phyloP scores from a whole-genome alignment of 306 rosid species.

The Potentilla sterilis region DNA sequence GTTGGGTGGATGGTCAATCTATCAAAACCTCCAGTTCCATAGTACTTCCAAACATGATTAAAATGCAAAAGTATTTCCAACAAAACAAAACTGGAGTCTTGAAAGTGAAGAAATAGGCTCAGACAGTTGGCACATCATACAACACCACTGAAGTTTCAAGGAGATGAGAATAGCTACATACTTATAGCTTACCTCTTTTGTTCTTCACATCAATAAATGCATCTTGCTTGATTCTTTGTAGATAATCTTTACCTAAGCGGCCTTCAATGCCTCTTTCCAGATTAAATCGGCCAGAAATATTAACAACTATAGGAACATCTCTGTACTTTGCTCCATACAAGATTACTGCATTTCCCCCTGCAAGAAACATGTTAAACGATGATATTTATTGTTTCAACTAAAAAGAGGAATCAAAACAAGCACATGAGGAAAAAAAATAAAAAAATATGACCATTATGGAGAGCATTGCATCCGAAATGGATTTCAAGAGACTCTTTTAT shows the following conservation, averaged over 20 bases:
- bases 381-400: background rate
- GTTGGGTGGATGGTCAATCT: conserved; percentile 12
- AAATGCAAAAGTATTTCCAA: background rate
- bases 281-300: conserved; percentile 88
- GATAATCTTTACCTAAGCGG: conserved; percentile 73
- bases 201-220: conserved; percentile 80
- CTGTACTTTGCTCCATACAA: conserved; percentile 76
- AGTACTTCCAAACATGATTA: background rate
- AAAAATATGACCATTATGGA: background rate
- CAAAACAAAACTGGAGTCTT: background rate
- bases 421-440: background rate
- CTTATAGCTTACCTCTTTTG: conserved; percentile 56
- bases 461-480: background rate
- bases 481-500: background rate
- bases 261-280: conserved; percentile 74
- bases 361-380: conserved; percentile 25
- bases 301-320: conserved; percentile 59
- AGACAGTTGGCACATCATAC: conserved; percentile 7
- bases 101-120: conserved; percentile 3
- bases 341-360: conserved; percentile 86
- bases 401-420: background rate
- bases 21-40: background rate
- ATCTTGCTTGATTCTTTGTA: conserved; percentile 64
- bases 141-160: conserved; percentile 1
- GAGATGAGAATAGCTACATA: conserved; percentile 11